Conservation (phyloP, 192 early-diverging fungal genomes). For the Gaertneriomyces sp. region DNA sequence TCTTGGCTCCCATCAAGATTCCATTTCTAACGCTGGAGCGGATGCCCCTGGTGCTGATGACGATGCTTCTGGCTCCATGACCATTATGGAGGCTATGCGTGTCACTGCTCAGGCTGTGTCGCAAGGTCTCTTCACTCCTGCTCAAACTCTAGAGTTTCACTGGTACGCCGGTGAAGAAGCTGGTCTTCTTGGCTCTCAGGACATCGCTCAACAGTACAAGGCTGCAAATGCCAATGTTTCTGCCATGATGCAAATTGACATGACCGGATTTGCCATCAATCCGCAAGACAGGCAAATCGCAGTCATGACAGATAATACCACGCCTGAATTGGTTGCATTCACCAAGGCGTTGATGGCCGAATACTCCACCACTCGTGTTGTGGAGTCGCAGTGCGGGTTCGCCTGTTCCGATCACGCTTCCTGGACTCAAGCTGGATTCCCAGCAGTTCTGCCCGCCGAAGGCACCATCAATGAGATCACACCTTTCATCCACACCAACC, state of each 20-base stretch:
- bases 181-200: conserved; percentile 80
- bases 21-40: conserved; percentile 45
- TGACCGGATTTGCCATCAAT: conserved; percentile 75
- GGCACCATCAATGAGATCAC: conserved; percentile 24
- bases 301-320: conserved; percentile 73
- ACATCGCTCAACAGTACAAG: conserved; percentile 65
- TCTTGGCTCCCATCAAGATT: conserved; percentile 83
- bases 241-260: conserved; percentile 75
- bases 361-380: conserved; percentile 61
- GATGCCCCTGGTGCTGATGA: conserved; percentile 73
- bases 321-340: conserved; percentile 40
- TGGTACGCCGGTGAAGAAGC: conserved; percentile 87
- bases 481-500: conserved; percentile 72
- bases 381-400: conserved; percentile 75
- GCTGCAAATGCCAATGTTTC: conserved; percentile 53
- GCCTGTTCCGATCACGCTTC: conserved; percentile 84
- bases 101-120: conserved; percentile 40
- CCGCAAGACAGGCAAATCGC: conserved; percentile 51
- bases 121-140: conserved; percentile 56
- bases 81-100: conserved; percentile 75
- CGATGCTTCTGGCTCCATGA: conserved; percentile 83
- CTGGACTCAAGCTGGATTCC: conserved; percentile 76
- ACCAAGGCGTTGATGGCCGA: conserved; percentile 50
- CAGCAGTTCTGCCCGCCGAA: conserved; percentile 68
- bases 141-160: conserved; percentile 84